Conservation (phyloP, 176 grass and related monocot species). For the Phoenix roebelenii region DNA sequence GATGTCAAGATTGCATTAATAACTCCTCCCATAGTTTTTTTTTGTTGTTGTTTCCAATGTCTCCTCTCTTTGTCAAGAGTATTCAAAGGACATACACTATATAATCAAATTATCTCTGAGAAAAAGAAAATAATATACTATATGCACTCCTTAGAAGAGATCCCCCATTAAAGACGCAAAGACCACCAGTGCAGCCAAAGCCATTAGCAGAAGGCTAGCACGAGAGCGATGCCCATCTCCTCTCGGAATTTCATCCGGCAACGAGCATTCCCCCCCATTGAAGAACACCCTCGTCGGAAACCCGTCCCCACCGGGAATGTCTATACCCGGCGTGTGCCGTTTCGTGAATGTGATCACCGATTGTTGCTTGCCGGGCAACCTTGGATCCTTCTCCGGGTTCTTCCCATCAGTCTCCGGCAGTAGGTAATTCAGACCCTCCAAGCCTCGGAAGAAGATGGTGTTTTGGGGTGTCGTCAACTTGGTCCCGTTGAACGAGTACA, state of each 20-base stretch:
- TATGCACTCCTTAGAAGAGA: no score
- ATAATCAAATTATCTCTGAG: no score
- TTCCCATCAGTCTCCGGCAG: conserved; percentile 42
- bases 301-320: conserved; percentile 43
- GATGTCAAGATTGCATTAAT: no score
- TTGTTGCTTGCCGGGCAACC: conserved; percentile 80
- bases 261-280: conserved; percentile 76
- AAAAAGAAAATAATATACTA: no score
- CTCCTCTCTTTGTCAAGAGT: no score
- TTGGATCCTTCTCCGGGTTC: conserved; percentile 4
- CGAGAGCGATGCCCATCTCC: neutral
- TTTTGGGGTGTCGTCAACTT: conserved; percentile 33
- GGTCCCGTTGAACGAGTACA: conserved; percentile 88
- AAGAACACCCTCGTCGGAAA: conserved; percentile 78
- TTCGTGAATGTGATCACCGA: conserved; percentile 63
- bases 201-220: no score
- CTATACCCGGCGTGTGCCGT: conserved; percentile 38
- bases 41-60: no score
- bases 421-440: conserved; percentile 53
- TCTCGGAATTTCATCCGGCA: conserved; percentile 41
- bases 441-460: conserved; percentile 77
- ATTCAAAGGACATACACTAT: no score
- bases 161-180: no score
- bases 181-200: no score
- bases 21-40: no score